Base-by-base conservation (phyloP, 176 grass and related monocot genomes). In the Poa annua region DNA sequence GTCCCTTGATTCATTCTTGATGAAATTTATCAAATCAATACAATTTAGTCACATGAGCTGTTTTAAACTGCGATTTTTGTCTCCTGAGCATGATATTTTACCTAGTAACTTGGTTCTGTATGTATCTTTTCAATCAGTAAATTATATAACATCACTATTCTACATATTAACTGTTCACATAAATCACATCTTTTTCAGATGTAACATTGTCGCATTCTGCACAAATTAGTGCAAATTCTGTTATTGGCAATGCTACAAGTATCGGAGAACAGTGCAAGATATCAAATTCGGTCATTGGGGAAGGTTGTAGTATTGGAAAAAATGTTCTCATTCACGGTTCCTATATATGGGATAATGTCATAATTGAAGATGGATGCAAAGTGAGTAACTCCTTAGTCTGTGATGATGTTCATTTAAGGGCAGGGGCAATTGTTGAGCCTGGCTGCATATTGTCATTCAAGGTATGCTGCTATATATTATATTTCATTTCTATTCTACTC, bases 361-460 rank as follows among this genome's bases (percentile, higher is more conserved):
- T 88, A 68, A 92, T 99, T 76, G 93, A 99, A 90, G 96, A 99
- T 88, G 93, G 87, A 62, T 93, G 96, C 82, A 95, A 86, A 90
- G 65, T 99, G 52, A 93, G 68, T 88, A 74, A 99, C 81, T 92
- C 96, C 4, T 57, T 99, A 85, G 71, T 99, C 66, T 94, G 91
- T 79, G 91, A 94, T 79, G 85, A 86, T 61, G 96, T 90, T 59
- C 87, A 96, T 90, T 82, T 96, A 83, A 88, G 64, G 78, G 60
- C 91, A 33, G 91, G 93, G 59, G 93, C 87, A 42, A 41, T 88
- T 88, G 79, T 96, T 63, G 93, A 94, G 75, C 85, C 93, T 78
- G 96, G 96, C 32, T 89, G 92, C 39, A 87, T 99, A 92, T 77
- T 99, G 35, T 99, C 96, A 64, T 99, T 99, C 70, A 96, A 99